Evolutionary conservation across 2,329 filamentous ascomycete genomes (phyloP).

Genomic region (Magnaporthales sp.): DNA sequence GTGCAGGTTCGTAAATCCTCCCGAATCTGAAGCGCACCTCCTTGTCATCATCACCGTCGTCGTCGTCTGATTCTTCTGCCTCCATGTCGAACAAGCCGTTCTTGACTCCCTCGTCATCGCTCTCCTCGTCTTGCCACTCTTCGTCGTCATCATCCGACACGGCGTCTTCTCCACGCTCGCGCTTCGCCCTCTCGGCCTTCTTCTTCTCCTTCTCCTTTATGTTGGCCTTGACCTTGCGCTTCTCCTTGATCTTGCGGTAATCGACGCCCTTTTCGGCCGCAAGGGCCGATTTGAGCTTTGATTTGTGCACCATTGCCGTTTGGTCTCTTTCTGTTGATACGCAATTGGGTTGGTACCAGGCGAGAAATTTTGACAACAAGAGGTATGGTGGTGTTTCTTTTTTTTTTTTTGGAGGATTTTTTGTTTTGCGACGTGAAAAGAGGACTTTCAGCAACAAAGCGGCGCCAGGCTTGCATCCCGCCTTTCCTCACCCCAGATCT

Average conservation of each 20-base stretch:
- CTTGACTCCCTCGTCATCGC: constrained; percentile 16
- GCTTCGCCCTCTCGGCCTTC: constrained; percentile 12
- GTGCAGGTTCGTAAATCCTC: background rate
- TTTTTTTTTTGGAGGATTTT: background rate
- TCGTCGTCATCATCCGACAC: constrained; percentile 31
- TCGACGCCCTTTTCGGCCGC: constrained; percentile 46
- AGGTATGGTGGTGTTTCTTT: background rate
- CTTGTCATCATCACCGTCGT: constrained; percentile 22
- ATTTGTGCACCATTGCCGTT: constrained; percentile 4
- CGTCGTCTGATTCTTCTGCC: constrained; percentile 25
- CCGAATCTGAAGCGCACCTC: constrained; percentile 11
- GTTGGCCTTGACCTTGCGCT: constrained; percentile 35
- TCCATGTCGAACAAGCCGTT: constrained; percentile 18
- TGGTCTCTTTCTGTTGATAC: background rate
- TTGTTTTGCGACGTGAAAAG: background rate
- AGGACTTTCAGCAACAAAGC: background rate
- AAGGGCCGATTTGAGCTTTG: constrained; percentile 43
- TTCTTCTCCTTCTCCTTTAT: constrained; percentile 24
- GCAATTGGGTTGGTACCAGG: background rate
- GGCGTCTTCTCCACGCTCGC: constrained; percentile 20
- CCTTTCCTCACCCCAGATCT: background rate
- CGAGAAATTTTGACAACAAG: background rate
- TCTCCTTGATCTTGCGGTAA: constrained; percentile 40
- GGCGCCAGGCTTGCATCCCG: background rate
- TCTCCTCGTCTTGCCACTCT: constrained; percentile 21